These are phyloP conservation scores for Venustampulla echinocandica DNA, from an alignment of 495 filamentous ascomycete species.

Conservation along the genomic window DNA sequence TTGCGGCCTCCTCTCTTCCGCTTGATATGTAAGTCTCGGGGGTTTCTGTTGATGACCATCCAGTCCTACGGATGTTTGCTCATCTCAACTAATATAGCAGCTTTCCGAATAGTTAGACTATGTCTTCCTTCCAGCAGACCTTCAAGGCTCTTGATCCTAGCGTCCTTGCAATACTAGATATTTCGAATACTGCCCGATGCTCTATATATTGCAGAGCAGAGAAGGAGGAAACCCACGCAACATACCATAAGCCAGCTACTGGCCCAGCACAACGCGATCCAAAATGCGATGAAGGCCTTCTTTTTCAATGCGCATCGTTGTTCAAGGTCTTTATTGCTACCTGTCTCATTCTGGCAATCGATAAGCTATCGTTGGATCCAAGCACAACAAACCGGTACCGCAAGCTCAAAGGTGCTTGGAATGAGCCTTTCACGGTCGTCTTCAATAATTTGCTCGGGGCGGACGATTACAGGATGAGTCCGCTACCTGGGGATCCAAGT, in stretches of 20 bases:
- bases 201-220: constrained; percentile 1
- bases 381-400: not conserved
- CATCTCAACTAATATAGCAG: not conserved
- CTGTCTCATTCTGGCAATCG: constrained; percentile 7
- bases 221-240: constrained; percentile 5
- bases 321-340: constrained; percentile 3
- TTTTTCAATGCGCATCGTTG: constrained; percentile 2
- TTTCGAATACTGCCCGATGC: constrained; percentile 8
- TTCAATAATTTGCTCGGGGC: constrained; percentile 2
- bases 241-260: constrained; percentile 8
- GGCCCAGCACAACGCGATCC: constrained; percentile 3
- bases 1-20: not conserved
- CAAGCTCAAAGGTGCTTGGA: constrained; percentile 9
- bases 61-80: not conserved
- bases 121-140: constrained; percentile 2
- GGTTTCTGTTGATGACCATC: constrained; percentile 1
- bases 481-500: constrained; percentile 9
- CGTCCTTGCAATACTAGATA: not conserved
- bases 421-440: constrained; percentile 5
- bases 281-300: constrained; percentile 7
- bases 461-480: not conserved
- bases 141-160: constrained; percentile 2
- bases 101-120: not conserved
- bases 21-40: not conserved
- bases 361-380: constrained; percentile 8